Conservation (phyloP, 192 early-diverging fungal species). For the Hyaloraphidium curvatum region DNA sequence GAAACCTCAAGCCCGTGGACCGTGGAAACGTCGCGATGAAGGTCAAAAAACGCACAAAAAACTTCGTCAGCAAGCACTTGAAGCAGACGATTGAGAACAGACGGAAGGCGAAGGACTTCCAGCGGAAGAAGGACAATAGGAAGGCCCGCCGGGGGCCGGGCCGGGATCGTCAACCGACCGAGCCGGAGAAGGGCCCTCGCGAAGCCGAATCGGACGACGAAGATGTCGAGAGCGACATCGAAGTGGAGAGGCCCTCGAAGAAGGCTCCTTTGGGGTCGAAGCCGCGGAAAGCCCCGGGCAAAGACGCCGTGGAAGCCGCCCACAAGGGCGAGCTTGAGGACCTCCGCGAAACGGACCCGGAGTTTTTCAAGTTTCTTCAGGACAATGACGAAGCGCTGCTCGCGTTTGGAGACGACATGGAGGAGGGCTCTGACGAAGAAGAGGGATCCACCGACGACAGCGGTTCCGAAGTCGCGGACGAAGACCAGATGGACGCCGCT, state of each 20-base stretch:
- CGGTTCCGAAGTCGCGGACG: slow-evolving; percentile 8
- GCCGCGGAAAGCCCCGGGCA: no score
- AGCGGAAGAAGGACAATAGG: not conserved
- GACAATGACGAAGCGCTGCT: slow-evolving; percentile 72
- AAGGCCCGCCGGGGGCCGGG: not conserved
- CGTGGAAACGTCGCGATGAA: no score
- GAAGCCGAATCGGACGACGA: not conserved
- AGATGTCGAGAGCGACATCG: not conserved
- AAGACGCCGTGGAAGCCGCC: no score
- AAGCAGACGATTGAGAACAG: not conserved
- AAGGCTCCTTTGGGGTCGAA: no score
- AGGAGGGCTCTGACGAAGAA: slow-evolving; percentile 9
- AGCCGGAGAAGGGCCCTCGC: not conserved
- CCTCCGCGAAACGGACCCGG: slow-evolving; percentile 68
- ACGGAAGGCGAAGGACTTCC: not conserved
- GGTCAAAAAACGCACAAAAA: not conserved
- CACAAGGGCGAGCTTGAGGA: slow-evolving; percentile 71
- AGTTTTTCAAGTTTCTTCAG: slow-evolving; percentile 79
- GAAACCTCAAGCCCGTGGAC: no score
- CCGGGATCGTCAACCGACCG: not conserved
- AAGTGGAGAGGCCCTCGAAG: no score
- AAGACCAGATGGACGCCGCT: slow-evolving; percentile 20
- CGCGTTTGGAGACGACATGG: slow-evolving; percentile 36
- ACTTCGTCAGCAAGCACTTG: not conserved
- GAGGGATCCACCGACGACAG: slow-evolving; percentile 7